Base-by-base conservation (phyloP, 257 asterid genomes). In the Nicotiana paniculata region DNA sequence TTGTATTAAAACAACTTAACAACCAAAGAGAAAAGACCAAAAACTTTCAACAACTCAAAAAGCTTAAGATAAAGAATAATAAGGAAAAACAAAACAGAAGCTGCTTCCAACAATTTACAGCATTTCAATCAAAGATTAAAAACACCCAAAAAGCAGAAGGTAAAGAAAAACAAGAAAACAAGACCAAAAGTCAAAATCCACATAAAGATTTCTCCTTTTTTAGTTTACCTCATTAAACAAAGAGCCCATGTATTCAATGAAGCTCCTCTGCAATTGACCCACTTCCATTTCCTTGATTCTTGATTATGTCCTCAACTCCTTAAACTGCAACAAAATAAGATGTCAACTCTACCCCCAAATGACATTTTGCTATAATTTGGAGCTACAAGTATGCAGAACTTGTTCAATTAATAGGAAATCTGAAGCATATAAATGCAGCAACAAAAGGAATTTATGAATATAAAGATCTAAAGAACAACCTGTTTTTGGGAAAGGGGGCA, bases 211-310 rank as follows among this genome's bases (percentile, higher is more conserved):
- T 46, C 79, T 67, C 58, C 55, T 3, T 68, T 43, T 9, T 30
- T 26, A 18, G 9, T 13, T 84, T 81, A 95, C 98, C 94, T 93
- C 97, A 61, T 86, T 89, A 82, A 88, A 90, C 72, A 95, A 84
- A 83, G 90, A 86, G 37, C 76, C 61, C 30, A 83, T 61, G 74
- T 88, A 92, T 35, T 93, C 97, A 87, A 88, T 74, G 87, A 89
- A 93, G 70, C 88, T 90, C 87, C 91, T 87, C 87, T 93, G 97
- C 93, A 95, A 77, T 84, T 87, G 93, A 80, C 51, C 85, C 83
- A 91, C 87, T 75, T 91, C 97, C 98, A 93, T 94, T 67, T 8
- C 81, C 66, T 26, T 62, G 54, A 18, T 18, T 78, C 72, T 78
- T 32, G 75, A 63, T 65, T 46, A 24, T 57, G 26, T 63, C 18